Percentiles rank a stretch among this genome's conserved stretches.
These are phyloP conservation scores for Colletotrichum camelliae DNA, from an alignment of 2,329 filamentous ascomycete species.

Conservation along the genomic window DNA sequence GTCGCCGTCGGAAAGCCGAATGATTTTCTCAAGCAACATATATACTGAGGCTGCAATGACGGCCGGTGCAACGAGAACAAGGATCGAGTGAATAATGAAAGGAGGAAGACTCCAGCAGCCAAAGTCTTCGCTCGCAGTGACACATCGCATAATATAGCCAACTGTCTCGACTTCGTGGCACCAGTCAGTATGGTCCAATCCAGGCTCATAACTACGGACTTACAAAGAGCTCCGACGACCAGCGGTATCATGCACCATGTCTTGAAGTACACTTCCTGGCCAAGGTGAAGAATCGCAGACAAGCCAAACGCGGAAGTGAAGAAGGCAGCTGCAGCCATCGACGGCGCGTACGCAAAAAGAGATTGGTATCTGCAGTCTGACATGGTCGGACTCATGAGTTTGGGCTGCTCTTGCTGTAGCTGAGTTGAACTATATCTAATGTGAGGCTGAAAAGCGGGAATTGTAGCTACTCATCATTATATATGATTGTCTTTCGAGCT, in stretches of 20 bases:
- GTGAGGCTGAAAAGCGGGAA: neutral
- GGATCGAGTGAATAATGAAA: neutral
- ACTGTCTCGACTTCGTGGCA: neutral
- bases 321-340: neutral
- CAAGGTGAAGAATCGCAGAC: neutral
- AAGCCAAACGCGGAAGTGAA: neutral
- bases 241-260: neutral
- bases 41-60: neutral
- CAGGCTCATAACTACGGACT: neutral
- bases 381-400: neutral
- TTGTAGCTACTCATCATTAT: neutral
- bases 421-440: accelerated
- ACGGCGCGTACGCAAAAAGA: neutral
- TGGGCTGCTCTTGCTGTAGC: neutral
- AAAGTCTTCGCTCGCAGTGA: neutral
- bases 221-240: neutral
- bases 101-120: neutral
- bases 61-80: neutral
- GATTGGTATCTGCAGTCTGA: neutral
- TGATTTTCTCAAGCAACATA: neutral
- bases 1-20: neutral
- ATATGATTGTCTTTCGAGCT: accelerated
- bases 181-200: accelerated
- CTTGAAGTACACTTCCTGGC: neutral
- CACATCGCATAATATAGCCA: neutral